Conservation (phyloP, 306 rosid genomes). For the Datisca glomerata region DNA sequence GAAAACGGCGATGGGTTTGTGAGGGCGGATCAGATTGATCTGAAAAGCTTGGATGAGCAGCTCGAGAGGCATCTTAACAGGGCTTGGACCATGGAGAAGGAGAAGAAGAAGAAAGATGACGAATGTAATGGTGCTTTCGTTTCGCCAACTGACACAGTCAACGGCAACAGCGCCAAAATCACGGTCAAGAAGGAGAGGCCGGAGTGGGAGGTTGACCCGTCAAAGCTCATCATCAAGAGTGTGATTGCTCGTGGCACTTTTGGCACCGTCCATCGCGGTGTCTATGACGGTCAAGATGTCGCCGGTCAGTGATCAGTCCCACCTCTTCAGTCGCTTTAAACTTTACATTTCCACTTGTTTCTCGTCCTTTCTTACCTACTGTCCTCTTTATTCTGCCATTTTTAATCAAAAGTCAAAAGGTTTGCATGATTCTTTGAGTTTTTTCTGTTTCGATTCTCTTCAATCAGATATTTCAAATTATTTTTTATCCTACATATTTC, state of each 20-base stretch:
- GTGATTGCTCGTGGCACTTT: constrained; percentile 92
- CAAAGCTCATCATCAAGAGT: constrained; percentile 63
- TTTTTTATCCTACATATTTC: no score
- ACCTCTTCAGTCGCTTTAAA: not conserved
- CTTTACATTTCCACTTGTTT: not conserved
- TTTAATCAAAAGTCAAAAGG: no score
- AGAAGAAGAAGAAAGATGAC: constrained; percentile 37
- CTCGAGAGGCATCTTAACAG: constrained; percentile 76
- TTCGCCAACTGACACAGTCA: constrained; percentile 9
- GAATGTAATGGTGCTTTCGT: constrained; percentile 3
- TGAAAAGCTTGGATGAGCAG: constrained; percentile 93
- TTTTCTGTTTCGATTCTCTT: not conserved
- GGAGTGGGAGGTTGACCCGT: constrained; percentile 96
- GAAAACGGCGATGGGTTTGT: constrained; percentile 81
- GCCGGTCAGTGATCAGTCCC: constrained; percentile 44
- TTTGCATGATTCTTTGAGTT: no score
- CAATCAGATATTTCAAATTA: not conserved
- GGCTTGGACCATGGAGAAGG: constrained; percentile 71
- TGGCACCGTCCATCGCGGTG: constrained; percentile 87
- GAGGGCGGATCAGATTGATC: constrained; percentile 98
- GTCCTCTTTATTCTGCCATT: not conserved
- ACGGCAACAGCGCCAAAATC: constrained; percentile 7
- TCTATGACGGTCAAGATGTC: constrained; percentile 80
- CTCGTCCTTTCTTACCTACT: not conserved
- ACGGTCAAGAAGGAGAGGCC: constrained; percentile 39